Evolutionary conservation across 306 rosid genomes (phyloP).

Genomic region (Quercus alba): DNA sequence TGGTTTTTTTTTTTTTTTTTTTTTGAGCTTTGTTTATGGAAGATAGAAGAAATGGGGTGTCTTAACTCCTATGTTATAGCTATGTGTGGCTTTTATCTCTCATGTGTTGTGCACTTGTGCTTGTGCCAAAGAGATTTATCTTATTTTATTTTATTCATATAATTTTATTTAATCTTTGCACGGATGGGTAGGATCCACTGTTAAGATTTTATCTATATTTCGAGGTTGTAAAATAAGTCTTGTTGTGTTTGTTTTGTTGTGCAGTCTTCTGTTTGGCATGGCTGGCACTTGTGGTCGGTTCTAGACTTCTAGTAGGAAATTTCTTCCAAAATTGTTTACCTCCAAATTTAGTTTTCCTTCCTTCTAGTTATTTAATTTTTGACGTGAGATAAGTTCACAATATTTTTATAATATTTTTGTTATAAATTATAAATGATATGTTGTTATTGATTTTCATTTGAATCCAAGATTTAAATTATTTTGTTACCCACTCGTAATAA

Average conservation of each 20-base stretch:
- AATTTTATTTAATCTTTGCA: constrained; percentile 41
- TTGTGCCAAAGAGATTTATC: no score
- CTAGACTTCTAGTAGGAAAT: no score
- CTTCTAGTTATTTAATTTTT: no score
- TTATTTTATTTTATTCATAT: neutral
- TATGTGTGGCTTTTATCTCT: neutral
- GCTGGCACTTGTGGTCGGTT: constrained; percentile 9
- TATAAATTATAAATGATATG: accelerated
- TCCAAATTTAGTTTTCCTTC: no score
- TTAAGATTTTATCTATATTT: constrained; percentile 27
- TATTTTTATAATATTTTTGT: no score
- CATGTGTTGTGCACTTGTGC: constrained; percentile 1
- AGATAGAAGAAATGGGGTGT: constrained; percentile 5
- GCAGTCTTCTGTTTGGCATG: constrained; percentile 26
- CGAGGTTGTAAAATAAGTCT: constrained; percentile 9
- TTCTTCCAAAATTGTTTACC: no score
- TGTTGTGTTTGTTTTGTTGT: no score
- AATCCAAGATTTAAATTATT: no score
- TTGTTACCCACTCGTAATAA: accelerated
- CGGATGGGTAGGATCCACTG: constrained; percentile 52
- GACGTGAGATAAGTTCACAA: accelerated
- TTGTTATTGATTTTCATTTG: no score
- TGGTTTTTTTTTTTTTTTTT: no score
- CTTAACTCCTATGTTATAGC: constrained; percentile 5
- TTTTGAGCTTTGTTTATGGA: neutral